phyloP scores from a whole-genome alignment of 192 early-diverging fungal genomes.

The Podila epigama region DNA sequence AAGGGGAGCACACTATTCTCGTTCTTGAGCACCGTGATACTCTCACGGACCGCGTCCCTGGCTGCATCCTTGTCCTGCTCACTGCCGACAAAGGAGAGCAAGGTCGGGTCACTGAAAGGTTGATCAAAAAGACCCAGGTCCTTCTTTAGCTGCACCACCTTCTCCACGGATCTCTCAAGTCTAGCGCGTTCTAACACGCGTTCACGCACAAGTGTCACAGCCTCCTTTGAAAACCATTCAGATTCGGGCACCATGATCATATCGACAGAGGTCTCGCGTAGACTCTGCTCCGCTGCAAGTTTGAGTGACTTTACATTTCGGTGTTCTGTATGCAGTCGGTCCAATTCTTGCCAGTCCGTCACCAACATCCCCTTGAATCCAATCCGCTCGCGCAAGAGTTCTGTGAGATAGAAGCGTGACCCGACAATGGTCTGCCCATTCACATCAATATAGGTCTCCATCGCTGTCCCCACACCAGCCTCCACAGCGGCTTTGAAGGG shows the following conservation, averaged over 20 bases:
- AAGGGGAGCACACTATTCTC: slow-evolving; percentile 49
- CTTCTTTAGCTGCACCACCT: slow-evolving; percentile 71
- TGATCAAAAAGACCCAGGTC: slow-evolving; percentile 65
- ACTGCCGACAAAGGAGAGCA: slow-evolving; percentile 55
- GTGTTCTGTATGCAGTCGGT: slow-evolving; percentile 59
- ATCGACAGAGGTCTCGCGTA: slow-evolving; percentile 60
- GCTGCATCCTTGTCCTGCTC: slow-evolving; percentile 57
- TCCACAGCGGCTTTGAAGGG: slow-evolving; percentile 66
- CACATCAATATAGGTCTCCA: slow-evolving; percentile 69
- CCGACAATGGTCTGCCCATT: slow-evolving; percentile 65
- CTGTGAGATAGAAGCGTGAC: slow-evolving; percentile 61
- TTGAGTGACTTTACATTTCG: slow-evolving; percentile 38
- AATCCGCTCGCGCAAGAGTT: slow-evolving; percentile 59
- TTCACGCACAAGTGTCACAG: slow-evolving; percentile 48
- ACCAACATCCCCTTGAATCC: slow-evolving; percentile 66
- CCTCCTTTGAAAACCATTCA: slow-evolving; percentile 53
- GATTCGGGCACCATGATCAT: slow-evolving; percentile 73
- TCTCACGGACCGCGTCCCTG: slow-evolving; percentile 60
- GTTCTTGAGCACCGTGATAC: slow-evolving; percentile 67
- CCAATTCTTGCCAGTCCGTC: slow-evolving; percentile 68
- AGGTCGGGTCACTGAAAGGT: slow-evolving; percentile 34
- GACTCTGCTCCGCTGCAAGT: slow-evolving; percentile 53
- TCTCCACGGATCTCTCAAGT: slow-evolving; percentile 59
- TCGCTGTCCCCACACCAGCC: slow-evolving; percentile 65
- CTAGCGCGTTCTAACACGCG: slow-evolving; percentile 47